These are phyloP conservation scores for Coprinopsis strossmayeri DNA, from an alignment of 768 basidiomycete species.

Conservation along the genomic window DNA sequence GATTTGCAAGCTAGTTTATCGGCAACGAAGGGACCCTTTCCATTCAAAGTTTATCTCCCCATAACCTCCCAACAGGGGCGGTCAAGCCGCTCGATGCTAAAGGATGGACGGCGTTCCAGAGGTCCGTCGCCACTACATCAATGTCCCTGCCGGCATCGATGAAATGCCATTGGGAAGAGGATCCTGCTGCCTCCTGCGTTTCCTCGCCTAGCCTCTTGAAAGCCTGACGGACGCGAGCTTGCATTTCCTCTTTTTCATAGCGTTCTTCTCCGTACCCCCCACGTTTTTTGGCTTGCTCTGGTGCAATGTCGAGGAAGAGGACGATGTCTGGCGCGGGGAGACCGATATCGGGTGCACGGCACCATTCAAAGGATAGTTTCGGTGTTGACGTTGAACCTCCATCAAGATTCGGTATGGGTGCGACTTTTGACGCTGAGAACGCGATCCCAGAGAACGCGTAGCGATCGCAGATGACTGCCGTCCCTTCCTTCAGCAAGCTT, in stretches of 20 bases:
- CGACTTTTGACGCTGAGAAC: slow-evolving; percentile 63
- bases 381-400: slow-evolving; percentile 8
- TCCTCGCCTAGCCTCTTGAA: slow-evolving; percentile 56
- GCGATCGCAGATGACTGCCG: slow-evolving; percentile 80
- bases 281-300: slow-evolving; percentile 58
- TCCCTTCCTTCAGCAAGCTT: slow-evolving; percentile 51
- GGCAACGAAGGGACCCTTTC: too few species aligned
- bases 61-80: too few species aligned
- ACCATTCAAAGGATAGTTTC: slow-evolving; percentile 73
- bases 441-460: slow-evolving; percentile 97
- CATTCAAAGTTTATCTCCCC: too few species aligned
- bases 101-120: too few species aligned
- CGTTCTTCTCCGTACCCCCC: slow-evolving; percentile 84
- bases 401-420: slow-evolving; percentile 1
- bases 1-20: too few species aligned
- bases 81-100: too few species aligned
- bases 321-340: slow-evolving; percentile 88
- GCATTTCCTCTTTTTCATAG: slow-evolving; percentile 79
- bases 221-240: slow-evolving; percentile 51
- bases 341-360: slow-evolving; percentile 75
- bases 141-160: too few species aligned
- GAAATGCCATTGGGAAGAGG: too few species aligned
- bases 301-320: slow-evolving; percentile 78
- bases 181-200: too few species aligned
- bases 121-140: too few species aligned